Conservation (phyloP, 2,329 filamentous ascomycete species). For the Cucurbitaria berberidis region DNA sequence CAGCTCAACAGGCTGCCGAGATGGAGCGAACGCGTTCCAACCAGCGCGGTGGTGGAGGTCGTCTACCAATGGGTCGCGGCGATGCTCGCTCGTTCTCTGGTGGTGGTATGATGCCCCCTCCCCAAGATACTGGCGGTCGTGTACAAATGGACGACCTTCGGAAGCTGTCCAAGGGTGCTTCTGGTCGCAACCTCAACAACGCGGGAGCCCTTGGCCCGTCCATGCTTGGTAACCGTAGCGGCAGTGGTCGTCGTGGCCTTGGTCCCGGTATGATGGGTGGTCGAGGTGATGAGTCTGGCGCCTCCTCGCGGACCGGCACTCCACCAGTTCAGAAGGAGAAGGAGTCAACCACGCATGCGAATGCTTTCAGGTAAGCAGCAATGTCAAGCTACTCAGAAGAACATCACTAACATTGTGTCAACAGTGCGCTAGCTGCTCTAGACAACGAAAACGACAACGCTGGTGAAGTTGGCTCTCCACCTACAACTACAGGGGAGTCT, state of each 20-base stretch:
- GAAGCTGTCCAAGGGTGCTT: constrained; percentile 70
- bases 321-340: constrained; percentile 71
- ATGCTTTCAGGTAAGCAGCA: constrained; percentile 85
- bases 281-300: constrained; percentile 81
- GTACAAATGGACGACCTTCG: constrained; percentile 91
- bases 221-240: constrained; percentile 86
- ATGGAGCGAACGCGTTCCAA: constrained; percentile 63
- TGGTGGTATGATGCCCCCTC: constrained; percentile 72
- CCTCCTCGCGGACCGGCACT: constrained; percentile 88
- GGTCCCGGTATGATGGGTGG: constrained; percentile 73
- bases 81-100: constrained; percentile 85
- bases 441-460: constrained; percentile 64
- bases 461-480: constrained; percentile 67
- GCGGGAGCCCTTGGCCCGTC: constrained; percentile 74
- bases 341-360: constrained; percentile 72
- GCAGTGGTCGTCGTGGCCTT: constrained; percentile 79
- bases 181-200: constrained; percentile 63
- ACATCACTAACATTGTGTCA: constrained; percentile 25
- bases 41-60: constrained; percentile 74
- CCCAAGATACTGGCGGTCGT: constrained; percentile 75
- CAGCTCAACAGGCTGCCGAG: constrained; percentile 82
- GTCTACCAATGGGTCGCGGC: constrained; percentile 77
- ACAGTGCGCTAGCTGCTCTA: constrained; percentile 62
- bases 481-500: constrained; percentile 60
- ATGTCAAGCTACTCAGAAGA: background rate